Conservation (phyloP, 2,329 filamentous ascomycete genomes). For the Botrytis deweyae region DNA sequence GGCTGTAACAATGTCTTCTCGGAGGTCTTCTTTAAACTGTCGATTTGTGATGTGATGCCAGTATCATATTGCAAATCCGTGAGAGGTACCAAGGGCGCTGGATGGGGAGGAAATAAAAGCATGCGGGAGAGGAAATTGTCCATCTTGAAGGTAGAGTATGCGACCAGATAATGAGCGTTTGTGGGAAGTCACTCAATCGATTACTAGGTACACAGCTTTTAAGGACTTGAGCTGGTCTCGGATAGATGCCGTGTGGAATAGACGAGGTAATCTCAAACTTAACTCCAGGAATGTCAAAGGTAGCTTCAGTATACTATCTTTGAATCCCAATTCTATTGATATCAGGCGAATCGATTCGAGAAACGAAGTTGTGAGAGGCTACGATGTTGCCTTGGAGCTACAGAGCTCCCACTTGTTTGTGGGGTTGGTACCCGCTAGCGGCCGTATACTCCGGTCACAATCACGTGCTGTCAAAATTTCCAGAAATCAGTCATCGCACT, state of each 20-base stretch:
- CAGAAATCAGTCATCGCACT: slow-evolving; percentile 12
- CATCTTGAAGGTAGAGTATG: slow-evolving; percentile 30
- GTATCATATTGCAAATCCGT: slow-evolving; percentile 46
- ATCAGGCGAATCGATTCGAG: background rate
- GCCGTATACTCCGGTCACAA: background rate
- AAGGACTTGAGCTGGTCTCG: background rate
- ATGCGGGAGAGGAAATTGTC: slow-evolving; percentile 42
- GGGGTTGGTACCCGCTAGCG: background rate
- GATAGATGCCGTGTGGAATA: background rate
- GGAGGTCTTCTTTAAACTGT: slow-evolving; percentile 42
- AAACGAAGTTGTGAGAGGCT: slow-evolving; percentile 10
- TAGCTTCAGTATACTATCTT: background rate
- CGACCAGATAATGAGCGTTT: slow-evolving; percentile 9
- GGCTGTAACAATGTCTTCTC: slow-evolving; percentile 39
- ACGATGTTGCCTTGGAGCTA: slow-evolving; percentile 18
- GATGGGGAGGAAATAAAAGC: slow-evolving; percentile 43
- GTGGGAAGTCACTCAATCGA: background rate
- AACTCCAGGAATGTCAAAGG: background rate
- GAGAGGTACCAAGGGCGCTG: slow-evolving; percentile 38
- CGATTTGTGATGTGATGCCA: slow-evolving; percentile 43
- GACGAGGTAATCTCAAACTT: background rate
- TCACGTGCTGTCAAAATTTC: slow-evolving; percentile 7
- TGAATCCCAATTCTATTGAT: background rate
- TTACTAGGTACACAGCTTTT: background rate
- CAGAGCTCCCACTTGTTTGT: background rate